Base-by-base conservation (phyloP, 1,284 basidiomycete species). In the Ceraceosorus guamensis region DNA sequence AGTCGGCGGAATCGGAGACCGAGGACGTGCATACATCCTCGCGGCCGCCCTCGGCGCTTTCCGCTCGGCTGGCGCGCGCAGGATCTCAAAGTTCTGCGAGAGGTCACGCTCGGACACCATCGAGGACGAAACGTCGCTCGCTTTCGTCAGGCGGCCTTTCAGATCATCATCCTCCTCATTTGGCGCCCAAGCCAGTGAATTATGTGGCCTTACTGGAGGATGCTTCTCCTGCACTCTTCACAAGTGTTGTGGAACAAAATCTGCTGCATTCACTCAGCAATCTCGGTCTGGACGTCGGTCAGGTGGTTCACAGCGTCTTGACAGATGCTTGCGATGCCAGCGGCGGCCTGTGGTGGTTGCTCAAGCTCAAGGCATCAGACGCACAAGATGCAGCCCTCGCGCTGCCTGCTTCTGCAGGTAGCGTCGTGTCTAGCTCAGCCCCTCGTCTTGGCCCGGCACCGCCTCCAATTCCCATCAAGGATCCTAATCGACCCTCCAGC, bases 311-410 rank as follows among this genome's bases (percentile, higher is more conserved):
- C 75, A 91, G 87, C 0, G 91, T 97, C 6, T 81, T 88, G 47
- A 87, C 83, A 31, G 84, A 96, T 77, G 93, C 95, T 0, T 98
- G 93, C 71, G 93, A 98, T 76, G 82, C 88, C 0, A 84, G 87
- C 5, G 88, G 91, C 8, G 90, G 92, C 1, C 79, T 90, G 10
- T 98, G 93, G 93, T 98, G 95, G 95, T 88, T 96, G 81, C 79
- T 98, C 50, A 85, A 87, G 70, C 83, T 85, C 65, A 88, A 85
- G 68, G 82, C 85, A 7, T 86, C 88, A 75, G 85, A 43, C 5
- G 49, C 53, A 1, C 48, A 55, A 34, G 53, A 50, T 34, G 53
- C 57, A 41, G 37, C n/a, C 8, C 37, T n/a, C 8, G 8, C 8
- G 37, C 37, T n/a, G 8, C 8, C 8, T n/a, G 37, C 37, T 41